phyloP scores from a whole-genome alignment of 257 asterid species.

The Solanum pennellii region DNA sequence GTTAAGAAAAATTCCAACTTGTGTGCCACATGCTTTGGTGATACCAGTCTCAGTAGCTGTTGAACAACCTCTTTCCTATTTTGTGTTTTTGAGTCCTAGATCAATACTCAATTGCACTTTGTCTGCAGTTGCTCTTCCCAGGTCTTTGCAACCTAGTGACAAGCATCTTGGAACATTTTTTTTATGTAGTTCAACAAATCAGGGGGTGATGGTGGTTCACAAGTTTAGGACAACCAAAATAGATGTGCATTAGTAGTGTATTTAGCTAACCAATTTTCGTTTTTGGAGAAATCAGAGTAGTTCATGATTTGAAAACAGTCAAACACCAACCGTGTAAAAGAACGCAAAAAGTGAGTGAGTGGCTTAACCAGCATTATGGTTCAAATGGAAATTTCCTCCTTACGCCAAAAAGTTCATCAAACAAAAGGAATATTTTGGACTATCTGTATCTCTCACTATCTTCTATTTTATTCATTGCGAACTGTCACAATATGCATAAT shows the following conservation, averaged over 20 bases:
- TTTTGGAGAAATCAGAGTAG: not conserved
- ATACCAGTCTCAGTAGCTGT: not conserved
- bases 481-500: not conserved
- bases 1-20: not conserved
- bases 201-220: not conserved
- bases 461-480: not conserved
- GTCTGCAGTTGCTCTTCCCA: not conserved
- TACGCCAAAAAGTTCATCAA: not conserved
- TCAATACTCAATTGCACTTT: not conserved
- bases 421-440: not conserved
- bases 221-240: not conserved
- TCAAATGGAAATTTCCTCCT: not conserved
- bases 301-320: not conserved
- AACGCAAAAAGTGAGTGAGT: not conserved
- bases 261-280: not conserved
- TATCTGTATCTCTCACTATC: not conserved
- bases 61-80: not conserved
- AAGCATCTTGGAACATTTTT: not conserved
- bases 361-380: not conserved
- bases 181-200: not conserved
- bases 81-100: not conserved
- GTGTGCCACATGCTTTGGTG: not conserved
- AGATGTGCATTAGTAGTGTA: not conserved
- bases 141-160: not conserved
- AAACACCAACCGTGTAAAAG: not conserved